A percentile compares a stretch with the other conserved stretches of the same genome.
Evolutionary conservation across 2,329 filamentous ascomycete species (phyloP).

Genomic region (Arachnomyces sp.): DNA sequence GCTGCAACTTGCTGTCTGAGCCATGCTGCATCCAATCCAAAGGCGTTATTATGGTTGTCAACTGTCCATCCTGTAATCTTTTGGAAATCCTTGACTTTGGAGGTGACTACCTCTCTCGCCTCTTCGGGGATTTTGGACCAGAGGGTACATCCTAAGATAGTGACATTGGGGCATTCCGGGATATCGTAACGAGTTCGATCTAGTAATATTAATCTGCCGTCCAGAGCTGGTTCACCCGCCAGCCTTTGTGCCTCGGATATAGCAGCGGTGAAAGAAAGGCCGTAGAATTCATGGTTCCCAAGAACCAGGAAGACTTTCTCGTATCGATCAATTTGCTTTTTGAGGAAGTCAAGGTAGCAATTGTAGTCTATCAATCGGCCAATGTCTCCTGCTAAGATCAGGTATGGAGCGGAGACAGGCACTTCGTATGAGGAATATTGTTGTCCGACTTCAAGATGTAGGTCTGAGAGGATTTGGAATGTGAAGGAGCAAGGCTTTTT

Average conservation of each 20-base stretch:
- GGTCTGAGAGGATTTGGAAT: slow-evolving; percentile 10
- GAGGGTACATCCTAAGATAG: slow-evolving; percentile 49
- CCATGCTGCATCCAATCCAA: slow-evolving; percentile 44
- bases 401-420: slow-evolving; percentile 9
- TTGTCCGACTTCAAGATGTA: slow-evolving; percentile 10
- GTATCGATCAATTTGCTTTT: slow-evolving; percentile 17
- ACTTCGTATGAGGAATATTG: slow-evolving; percentile 3
- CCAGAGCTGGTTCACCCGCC: too few relatives aligned
- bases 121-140: slow-evolving; percentile 43
- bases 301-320: slow-evolving; percentile 24
- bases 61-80: slow-evolving; percentile 45
- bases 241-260: too few relatives aligned
- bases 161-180: slow-evolving; percentile 21
- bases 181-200: too few relatives aligned
- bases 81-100: slow-evolving; percentile 46
- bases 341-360: slow-evolving; percentile 19
- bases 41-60: slow-evolving; percentile 41
- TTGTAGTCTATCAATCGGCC: slow-evolving; percentile 23
- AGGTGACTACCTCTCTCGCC: slow-evolving; percentile 30
- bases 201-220: too few relatives aligned
- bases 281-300: slow-evolving; percentile 34
- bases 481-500: too few relatives aligned
- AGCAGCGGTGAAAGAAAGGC: slow-evolving; percentile 8
- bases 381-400: slow-evolving; percentile 27
- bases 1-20: slow-evolving; percentile 33